phyloP scores from a whole-genome alignment of 1,139 yeast genomes.

The Candida freyschussii region DNA sequence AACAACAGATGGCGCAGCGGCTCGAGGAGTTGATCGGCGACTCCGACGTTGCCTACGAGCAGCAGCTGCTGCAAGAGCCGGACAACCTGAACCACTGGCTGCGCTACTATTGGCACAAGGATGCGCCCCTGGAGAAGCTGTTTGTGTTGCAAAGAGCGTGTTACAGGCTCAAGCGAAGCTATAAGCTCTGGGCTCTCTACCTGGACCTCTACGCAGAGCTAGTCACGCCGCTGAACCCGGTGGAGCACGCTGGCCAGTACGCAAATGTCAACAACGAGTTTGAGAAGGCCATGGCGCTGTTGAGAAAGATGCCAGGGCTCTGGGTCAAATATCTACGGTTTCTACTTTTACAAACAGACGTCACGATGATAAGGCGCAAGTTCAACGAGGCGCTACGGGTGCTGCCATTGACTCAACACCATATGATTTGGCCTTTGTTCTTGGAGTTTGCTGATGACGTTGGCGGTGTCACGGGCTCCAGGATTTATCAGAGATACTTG shows the following conservation, averaged over 20 bases:
- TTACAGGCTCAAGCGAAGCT: slow-evolving; percentile 40
- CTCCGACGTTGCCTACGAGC: slow-evolving; percentile 43
- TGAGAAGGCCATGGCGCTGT: slow-evolving; percentile 41
- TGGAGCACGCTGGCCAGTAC: slow-evolving; percentile 22
- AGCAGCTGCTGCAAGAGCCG: slow-evolving; percentile 41
- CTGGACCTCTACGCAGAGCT: slow-evolving; percentile 37
- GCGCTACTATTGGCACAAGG: slow-evolving; percentile 42
- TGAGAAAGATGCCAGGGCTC: slow-evolving; percentile 43
- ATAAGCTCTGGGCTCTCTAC: slow-evolving; percentile 54
- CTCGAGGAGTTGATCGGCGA: slow-evolving; percentile 26
- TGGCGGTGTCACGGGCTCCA: slow-evolving; percentile 40
- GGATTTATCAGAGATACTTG: slow-evolving; percentile 42
- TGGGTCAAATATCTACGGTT: slow-evolving; percentile 56
- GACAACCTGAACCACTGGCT: slow-evolving; percentile 47
- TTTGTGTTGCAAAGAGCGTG: slow-evolving; percentile 55
- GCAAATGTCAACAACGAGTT: slow-evolving; percentile 39
- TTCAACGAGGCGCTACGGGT: slow-evolving; percentile 51
- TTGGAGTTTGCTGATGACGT: slow-evolving; percentile 45
- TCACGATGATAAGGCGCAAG: slow-evolving; percentile 41
- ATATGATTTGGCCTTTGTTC: slow-evolving; percentile 56
- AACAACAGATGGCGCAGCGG: too few species aligned
- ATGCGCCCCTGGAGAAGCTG: slow-evolving; percentile 32
- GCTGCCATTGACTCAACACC: slow-evolving; percentile 51
- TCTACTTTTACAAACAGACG: slow-evolving; percentile 35
- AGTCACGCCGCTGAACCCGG: slow-evolving; percentile 30